These are phyloP conservation scores for Candida hispaniensis DNA, from an alignment of 805 yeast species.

Conservation along the genomic window DNA sequence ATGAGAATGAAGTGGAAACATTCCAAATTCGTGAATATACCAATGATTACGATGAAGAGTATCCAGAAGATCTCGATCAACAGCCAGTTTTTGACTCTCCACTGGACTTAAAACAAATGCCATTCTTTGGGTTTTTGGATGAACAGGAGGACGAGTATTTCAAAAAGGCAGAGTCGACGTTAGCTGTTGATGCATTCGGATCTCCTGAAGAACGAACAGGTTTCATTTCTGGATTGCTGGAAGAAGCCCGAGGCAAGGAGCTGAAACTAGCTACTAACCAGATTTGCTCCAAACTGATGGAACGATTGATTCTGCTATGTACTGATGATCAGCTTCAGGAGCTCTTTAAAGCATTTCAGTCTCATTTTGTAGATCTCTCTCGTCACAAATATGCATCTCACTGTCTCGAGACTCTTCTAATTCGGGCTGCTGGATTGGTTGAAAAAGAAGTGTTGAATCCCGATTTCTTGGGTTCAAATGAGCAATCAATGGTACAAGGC, in stretches of 20 bases:
- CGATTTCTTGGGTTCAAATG: conserved; percentile 20
- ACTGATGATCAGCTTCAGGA: conserved; percentile 53
- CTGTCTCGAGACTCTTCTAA: conserved; percentile 76
- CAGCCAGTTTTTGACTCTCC: conserved; percentile 5
- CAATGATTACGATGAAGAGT: conserved; percentile 11
- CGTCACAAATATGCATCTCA: conserved; percentile 90
- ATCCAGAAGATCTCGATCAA: conserved; percentile 4
- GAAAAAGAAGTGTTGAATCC: conserved; percentile 58
- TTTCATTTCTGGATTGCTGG: conserved; percentile 67
- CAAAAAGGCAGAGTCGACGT: conserved; percentile 80
- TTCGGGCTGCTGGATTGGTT: conserved; percentile 59
- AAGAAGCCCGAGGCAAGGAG: conserved; percentile 82
- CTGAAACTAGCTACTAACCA: conserved; percentile 87
- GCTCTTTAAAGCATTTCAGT: conserved; percentile 55
- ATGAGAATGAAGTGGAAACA: conserved; percentile 4
- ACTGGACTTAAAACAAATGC: conserved; percentile 14
- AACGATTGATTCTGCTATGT: conserved; percentile 64
- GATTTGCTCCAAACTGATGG: conserved; percentile 87
- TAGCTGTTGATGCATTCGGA: conserved; percentile 70
- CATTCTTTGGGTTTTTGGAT: conserved; percentile 79
- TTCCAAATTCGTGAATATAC: too few species aligned
- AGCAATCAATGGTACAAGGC: conserved; percentile 51
- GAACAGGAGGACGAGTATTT: conserved; percentile 79
- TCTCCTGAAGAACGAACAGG: conserved; percentile 59
- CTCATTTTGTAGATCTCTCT: conserved; percentile 65